Evolutionary conservation across 805 yeast species (phyloP).

Genomic region (Candida methanosorbosa): DNA sequence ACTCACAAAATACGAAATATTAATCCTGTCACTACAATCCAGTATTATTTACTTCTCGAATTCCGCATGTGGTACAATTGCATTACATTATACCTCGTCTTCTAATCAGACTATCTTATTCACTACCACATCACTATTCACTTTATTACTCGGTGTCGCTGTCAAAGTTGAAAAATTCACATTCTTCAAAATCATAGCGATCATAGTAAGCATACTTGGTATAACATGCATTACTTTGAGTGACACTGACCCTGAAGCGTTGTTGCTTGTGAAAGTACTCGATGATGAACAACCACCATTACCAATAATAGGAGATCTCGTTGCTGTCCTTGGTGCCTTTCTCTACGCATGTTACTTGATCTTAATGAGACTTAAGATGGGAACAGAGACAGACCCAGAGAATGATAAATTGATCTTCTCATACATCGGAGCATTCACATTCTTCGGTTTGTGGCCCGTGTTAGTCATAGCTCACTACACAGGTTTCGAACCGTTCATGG

Average conservation of each 20-base stretch:
- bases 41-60: slow-evolving; percentile 33
- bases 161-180: slow-evolving; percentile 34
- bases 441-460: slow-evolving; percentile 31
- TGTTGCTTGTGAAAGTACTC: too few species aligned
- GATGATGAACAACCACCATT: too few species aligned
- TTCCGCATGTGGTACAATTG: slow-evolving; percentile 31
- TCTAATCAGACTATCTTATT: slow-evolving; percentile 44
- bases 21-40: slow-evolving; percentile 28
- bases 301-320: slow-evolving; percentile 34
- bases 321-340: slow-evolving; percentile 38
- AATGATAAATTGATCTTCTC: slow-evolving; percentile 41
- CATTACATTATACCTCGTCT: slow-evolving; percentile 41
- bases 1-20: slow-evolving; percentile 21
- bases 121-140: slow-evolving; percentile 43
- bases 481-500: slow-evolving; percentile 31
- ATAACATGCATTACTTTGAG: slow-evolving; percentile 35
- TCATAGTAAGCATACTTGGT: slow-evolving; percentile 35
- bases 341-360: slow-evolving; percentile 37
- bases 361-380: slow-evolving; percentile 34
- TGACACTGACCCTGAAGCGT: slow-evolving; percentile 5
- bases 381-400: slow-evolving; percentile 32
- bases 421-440: slow-evolving; percentile 33
- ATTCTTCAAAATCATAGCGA: slow-evolving; percentile 32
- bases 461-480: slow-evolving; percentile 26
- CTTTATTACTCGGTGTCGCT: slow-evolving; percentile 34